Evolutionary conservation across 257 asterid species (phyloP).

Genomic region (Perilla frutescens): DNA sequence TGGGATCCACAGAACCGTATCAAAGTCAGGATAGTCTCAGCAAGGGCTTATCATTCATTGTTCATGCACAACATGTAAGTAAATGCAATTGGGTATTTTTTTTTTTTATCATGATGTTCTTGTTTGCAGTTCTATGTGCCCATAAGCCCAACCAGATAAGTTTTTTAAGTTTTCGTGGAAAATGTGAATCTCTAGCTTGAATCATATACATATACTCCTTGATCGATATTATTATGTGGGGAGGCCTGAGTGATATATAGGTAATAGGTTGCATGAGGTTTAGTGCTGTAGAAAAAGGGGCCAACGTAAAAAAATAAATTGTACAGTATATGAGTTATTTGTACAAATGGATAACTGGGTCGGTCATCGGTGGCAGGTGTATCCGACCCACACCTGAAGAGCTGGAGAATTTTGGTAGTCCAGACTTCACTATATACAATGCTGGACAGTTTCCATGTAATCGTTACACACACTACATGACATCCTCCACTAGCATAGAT

Average conservation of each 20-base stretch:
- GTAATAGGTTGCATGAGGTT: constrained; percentile 3
- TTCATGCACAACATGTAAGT: constrained; percentile 68
- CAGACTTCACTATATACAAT: constrained; percentile 99
- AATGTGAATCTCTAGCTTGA: constrained; percentile 21
- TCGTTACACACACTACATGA: constrained; percentile 99
- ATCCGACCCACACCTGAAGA: constrained; percentile 99
- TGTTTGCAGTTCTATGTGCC: constrained; percentile 48
- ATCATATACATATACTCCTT: neutral
- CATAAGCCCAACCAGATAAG: constrained; percentile 49
- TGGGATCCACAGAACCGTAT: constrained; percentile 94
- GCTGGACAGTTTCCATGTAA: constrained; percentile 99
- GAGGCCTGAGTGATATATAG: constrained; percentile 18
- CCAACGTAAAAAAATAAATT: constrained; percentile 18
- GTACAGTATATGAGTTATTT: constrained; percentile 35
- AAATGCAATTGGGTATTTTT: neutral
- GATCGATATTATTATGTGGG: neutral
- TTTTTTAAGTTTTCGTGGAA: constrained; percentile 18
- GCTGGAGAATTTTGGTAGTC: constrained; percentile 97
- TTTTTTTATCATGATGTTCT: constrained; percentile 18
- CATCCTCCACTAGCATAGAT: constrained; percentile 99
- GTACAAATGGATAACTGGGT: constrained; percentile 62
- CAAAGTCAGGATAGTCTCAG: constrained; percentile 97
- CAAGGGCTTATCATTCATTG: constrained; percentile 90
- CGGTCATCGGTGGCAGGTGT: constrained; percentile 76
- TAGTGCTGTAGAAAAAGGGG: constrained; percentile 35